Conservation (phyloP, 106 monocot genomes). For the Dioscorea zingiberensis region DNA sequence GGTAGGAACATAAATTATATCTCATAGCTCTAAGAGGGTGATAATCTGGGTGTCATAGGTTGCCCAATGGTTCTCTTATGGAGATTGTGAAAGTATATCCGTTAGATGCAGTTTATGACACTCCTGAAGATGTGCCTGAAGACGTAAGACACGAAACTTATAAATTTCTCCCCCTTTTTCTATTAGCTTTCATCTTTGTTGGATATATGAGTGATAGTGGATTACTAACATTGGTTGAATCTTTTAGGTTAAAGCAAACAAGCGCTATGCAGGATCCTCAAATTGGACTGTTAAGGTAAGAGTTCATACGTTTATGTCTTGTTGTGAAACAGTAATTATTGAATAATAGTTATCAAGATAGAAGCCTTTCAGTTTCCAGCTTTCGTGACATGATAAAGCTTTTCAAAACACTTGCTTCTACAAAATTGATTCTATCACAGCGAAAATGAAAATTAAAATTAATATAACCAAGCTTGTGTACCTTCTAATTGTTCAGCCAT, state of each 20-base stretch:
- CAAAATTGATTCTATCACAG: not conserved
- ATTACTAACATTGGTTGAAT: not conserved
- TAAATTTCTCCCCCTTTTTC: not conserved
- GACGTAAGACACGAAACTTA: constrained; percentile 40
- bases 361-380: not conserved
- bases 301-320: not conserved
- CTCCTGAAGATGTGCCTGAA: constrained; percentile 89
- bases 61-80: constrained; percentile 90
- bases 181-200: not conserved
- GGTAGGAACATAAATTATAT: too few relatives aligned
- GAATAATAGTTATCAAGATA: not conserved
- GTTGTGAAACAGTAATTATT: not conserved
- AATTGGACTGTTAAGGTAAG: constrained; percentile 96
- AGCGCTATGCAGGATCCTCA: constrained; percentile 81
- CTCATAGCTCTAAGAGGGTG: too few relatives aligned
- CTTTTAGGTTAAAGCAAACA: constrained; percentile 75
- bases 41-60: constrained; percentile 23
- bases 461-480: not conserved
- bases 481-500: not conserved
- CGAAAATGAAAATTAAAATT: not conserved
- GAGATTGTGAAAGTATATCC: constrained; percentile 90
- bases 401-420: not conserved
- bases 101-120: constrained; percentile 87
- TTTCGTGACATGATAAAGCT: not conserved
- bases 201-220: too few relatives aligned